A percentile compares a stretch with the other conserved stretches of the same genome.
Conservation (phyloP, 768 basidiomycete genomes). For the Gyrodon lividus region DNA sequence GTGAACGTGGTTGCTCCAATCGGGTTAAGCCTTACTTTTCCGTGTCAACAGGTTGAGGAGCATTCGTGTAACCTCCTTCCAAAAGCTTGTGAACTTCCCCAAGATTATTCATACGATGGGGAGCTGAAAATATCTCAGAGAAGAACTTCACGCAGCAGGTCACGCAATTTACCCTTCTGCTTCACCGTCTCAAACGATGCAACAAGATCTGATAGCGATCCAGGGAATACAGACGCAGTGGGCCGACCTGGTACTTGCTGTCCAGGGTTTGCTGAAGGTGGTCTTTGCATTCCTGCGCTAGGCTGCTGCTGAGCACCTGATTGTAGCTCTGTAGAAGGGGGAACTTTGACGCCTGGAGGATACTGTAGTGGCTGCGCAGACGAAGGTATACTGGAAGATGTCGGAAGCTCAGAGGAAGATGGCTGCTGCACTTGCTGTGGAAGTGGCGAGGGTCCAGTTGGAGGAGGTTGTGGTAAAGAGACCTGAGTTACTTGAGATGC, state of each 20-base stretch:
- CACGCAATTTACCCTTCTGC: slow-evolving; percentile 75
- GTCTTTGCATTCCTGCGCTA: slow-evolving; percentile 46
- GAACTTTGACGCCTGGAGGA: slow-evolving; percentile 68
- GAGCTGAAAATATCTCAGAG: slow-evolving; percentile 40
- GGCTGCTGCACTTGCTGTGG: slow-evolving; percentile 49
- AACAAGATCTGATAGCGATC: slow-evolving; percentile 87
- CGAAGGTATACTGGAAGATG: slow-evolving; percentile 15
- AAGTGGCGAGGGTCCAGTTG: slow-evolving; percentile 45
- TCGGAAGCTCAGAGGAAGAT: slow-evolving; percentile 27
- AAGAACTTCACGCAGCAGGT: not conserved
- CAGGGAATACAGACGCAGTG: slow-evolving; percentile 62
- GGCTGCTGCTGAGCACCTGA: slow-evolving; percentile 31
- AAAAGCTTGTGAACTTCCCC: slow-evolving; percentile 91
- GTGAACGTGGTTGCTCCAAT: slow-evolving; percentile 1
- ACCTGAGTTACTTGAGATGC: slow-evolving; percentile 24
- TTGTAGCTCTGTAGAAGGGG: slow-evolving; percentile 43
- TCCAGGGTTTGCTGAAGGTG: slow-evolving; percentile 51
- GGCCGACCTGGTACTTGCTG: slow-evolving; percentile 42
- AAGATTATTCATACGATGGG: slow-evolving; percentile 83
- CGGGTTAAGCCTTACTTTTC: slow-evolving; percentile 75
- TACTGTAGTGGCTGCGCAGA: slow-evolving; percentile 47
- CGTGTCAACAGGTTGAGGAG: slow-evolving; percentile 91
- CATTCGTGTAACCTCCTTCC: slow-evolving; percentile 84
- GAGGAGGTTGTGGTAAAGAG: slow-evolving; percentile 31
- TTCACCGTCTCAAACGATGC: slow-evolving; percentile 95